These are phyloP conservation scores for Suillus plorans DNA, from an alignment of 768 basidiomycete species.

Conservation along the genomic window DNA sequence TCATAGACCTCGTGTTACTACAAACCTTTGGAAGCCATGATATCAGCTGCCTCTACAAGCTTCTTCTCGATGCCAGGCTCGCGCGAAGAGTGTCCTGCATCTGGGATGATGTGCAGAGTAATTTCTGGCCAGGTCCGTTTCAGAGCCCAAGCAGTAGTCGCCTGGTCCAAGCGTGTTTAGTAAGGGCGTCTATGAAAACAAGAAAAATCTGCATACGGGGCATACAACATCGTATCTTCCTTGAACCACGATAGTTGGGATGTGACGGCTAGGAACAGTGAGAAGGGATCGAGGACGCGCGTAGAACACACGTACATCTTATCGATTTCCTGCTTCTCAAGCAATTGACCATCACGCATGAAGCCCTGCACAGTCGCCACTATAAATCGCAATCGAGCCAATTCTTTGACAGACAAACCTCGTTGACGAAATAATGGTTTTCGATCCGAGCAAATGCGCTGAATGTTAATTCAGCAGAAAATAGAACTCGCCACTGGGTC, in stretches of 20 bases:
- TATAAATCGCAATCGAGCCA: not conserved
- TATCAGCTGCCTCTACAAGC: constrained; percentile 57
- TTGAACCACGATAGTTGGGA: constrained; percentile 80
- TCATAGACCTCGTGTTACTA: not conserved
- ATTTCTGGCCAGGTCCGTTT: constrained; percentile 84
- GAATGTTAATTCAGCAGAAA: constrained; percentile 7
- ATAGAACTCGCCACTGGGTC: constrained; percentile 7
- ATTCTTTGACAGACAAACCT: constrained; percentile 38
- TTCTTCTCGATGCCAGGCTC: constrained; percentile 70
- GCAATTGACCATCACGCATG: constrained; percentile 84
- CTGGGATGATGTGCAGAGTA: constrained; percentile 73
- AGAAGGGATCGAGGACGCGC: constrained; percentile 8
- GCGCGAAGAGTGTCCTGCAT: constrained; percentile 84
- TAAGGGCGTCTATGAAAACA: not conserved
- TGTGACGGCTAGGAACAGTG: constrained; percentile 64
- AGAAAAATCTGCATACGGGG: constrained; percentile 48
- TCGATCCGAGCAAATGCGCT: constrained; percentile 89
- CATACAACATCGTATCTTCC: constrained; percentile 91
- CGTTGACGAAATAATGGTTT: constrained; percentile 89
- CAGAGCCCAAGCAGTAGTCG: constrained; percentile 77
- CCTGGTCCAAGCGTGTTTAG: constrained; percentile 36
- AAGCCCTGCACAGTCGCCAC: constrained; percentile 54
- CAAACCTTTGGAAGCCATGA: constrained; percentile 5
- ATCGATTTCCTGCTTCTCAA: constrained; percentile 81
- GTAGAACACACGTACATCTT: constrained; percentile 63